A percentile compares a stretch with the other conserved stretches of the same genome.
Conservation (phyloP, 2,329 filamentous ascomycete species). For the Pezizomycotina sp. region DNA sequence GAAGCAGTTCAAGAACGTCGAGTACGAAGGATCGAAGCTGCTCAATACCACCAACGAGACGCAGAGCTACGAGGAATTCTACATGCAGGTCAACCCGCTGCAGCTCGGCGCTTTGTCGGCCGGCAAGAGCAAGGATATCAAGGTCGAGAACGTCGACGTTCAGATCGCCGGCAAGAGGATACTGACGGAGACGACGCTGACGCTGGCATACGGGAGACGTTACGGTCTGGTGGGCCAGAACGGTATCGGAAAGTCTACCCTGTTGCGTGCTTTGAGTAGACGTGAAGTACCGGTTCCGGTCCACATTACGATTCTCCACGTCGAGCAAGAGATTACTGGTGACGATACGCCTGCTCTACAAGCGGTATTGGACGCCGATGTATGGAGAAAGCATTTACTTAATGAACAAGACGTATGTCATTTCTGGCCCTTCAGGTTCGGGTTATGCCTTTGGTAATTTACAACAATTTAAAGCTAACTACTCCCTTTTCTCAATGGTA, state of each 20-base stretch:
- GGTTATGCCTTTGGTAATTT: no score
- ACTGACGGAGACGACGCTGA: conserved; percentile 75
- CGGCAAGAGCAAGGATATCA: conserved; percentile 96
- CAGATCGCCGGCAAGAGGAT: conserved; percentile 81
- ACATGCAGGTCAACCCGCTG: conserved; percentile 96
- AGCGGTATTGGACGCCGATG: conserved; percentile 89
- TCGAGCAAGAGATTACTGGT: conserved; percentile 93
- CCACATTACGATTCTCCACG: conserved; percentile 96
- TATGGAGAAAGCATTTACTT: conserved; percentile 92
- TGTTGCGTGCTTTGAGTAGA: conserved; percentile 75
- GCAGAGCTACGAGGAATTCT: conserved; percentile 96
- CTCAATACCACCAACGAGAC: conserved; percentile 67
- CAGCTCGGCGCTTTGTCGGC: conserved; percentile 56
- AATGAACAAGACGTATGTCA: conserved; percentile 61
- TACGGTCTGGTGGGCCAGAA: conserved; percentile 98
- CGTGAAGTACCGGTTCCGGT: conserved; percentile 90
- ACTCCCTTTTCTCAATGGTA: conserved; percentile 25
- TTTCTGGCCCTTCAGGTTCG: no score
- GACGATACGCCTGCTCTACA: conserved; percentile 91
- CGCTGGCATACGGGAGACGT: conserved; percentile 75
- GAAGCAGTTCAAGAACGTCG: conserved; percentile 94
- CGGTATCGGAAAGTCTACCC: conserved; percentile 95
- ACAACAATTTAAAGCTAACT: no score
- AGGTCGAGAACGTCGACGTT: conserved; percentile 89
- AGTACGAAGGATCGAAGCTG: conserved; percentile 86